Conservation (phyloP, 306 rosid genomes). For the Rosa multiflora region DNA sequence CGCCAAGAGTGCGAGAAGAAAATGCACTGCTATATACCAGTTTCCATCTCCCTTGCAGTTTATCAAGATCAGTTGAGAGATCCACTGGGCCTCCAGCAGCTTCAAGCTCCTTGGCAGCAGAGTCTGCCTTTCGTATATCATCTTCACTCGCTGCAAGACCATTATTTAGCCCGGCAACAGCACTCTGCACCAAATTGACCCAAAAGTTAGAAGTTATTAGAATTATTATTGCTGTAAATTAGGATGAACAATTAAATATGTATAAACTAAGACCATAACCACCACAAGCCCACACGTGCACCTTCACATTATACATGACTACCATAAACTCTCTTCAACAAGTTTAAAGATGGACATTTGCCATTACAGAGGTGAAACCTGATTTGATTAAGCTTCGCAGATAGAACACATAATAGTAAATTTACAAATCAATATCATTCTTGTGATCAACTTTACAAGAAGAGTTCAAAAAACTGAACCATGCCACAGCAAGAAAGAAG, state of each 20-base stretch:
- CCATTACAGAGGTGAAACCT: neutral
- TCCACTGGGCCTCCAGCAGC: conserved; percentile 70
- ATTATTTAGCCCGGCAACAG: conserved; percentile 87
- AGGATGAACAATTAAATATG: neutral
- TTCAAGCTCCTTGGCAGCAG: conserved; percentile 85
- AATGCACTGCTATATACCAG: conserved; percentile 88
- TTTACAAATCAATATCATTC: neutral
- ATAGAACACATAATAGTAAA: neutral
- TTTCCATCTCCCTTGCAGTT: conserved; percentile 95
- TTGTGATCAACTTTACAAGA: neutral
- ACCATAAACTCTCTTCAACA: neutral
- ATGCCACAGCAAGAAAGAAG: neutral
- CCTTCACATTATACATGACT: neutral
- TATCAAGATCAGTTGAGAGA: conserved; percentile 60
- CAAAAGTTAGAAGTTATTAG: conserved; percentile 11
- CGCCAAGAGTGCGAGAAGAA: conserved; percentile 84
- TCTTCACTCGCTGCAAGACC: conserved; percentile 88
- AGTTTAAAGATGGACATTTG: neutral
- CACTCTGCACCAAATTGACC: conserved; percentile 54
- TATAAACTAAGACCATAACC: neutral
- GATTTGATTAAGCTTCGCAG: neutral
- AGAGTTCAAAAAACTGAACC: neutral
- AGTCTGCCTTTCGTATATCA: conserved; percentile 78
- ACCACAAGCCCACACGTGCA: neutral
- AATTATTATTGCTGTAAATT: neutral